Conservation (phyloP, 1,139 yeast genomes). For the Magnusiomyces tetraspermus region DNA sequence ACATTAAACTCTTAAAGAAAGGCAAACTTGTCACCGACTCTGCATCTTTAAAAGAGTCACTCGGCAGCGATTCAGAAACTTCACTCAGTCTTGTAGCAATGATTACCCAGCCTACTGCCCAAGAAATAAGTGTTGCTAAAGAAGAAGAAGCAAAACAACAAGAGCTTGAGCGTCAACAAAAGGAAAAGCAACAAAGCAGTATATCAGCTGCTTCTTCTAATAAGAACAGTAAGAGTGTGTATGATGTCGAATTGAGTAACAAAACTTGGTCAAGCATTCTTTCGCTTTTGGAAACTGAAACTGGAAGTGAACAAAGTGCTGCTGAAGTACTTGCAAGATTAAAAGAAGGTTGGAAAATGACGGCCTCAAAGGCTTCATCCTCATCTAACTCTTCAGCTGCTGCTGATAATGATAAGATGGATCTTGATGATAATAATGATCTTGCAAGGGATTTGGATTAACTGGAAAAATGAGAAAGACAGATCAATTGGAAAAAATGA, state of each 20-base stretch:
- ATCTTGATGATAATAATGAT: too few relatives aligned
- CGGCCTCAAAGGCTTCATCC: too few relatives aligned
- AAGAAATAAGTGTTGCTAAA: not conserved
- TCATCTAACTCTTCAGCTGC: too few relatives aligned
- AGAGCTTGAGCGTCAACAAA: not conserved
- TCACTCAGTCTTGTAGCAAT: not conserved
- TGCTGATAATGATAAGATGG: too few relatives aligned
- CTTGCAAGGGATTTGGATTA: too few relatives aligned
- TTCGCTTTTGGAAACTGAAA: not conserved
- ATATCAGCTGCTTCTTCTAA: too few relatives aligned
- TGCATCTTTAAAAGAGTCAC: not conserved
- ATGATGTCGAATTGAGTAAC: not conserved
- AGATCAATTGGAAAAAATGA: too few relatives aligned
- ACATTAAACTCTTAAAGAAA: not conserved
- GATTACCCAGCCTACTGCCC: not conserved
- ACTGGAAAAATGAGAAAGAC: too few relatives aligned
- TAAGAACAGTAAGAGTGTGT: too few relatives aligned
- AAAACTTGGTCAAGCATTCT: not conserved
- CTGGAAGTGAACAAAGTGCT: not conserved
- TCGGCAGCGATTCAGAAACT: not conserved
- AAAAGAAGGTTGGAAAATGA: too few relatives aligned
- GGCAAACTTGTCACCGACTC: conserved; percentile 2
- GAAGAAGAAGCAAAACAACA: not conserved
- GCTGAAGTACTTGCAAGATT: not conserved
- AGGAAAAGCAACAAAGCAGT: not conserved